phyloP scores from a whole-genome alignment of 2,329 filamentous ascomycete species.

The Diplodia seriata region DNA sequence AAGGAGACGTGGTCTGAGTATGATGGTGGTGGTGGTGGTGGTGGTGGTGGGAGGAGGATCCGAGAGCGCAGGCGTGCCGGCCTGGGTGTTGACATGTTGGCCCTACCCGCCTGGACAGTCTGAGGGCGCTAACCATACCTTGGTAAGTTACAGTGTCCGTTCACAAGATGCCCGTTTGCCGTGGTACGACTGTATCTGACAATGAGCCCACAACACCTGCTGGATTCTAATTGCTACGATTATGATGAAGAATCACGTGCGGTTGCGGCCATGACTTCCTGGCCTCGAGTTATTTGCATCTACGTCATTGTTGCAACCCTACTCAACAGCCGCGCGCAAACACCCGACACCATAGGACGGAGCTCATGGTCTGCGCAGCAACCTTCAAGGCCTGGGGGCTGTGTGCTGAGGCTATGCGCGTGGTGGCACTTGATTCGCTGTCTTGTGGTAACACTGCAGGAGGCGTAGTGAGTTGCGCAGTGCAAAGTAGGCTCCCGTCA shows the following conservation, averaged over 20 bases:
- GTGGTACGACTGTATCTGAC: not conserved
- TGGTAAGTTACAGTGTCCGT: not conserved
- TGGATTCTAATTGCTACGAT: not conserved
- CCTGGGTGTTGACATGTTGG: not conserved
- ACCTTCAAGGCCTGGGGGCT: not conserved
- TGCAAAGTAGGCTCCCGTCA: not conserved
- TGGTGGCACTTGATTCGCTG: too few relatives aligned
- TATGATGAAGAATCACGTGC: not conserved
- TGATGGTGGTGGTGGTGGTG: not conserved
- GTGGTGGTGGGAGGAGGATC: not conserved
- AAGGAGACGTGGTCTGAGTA: slow-evolving; percentile 3
- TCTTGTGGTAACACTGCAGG: too few relatives aligned
- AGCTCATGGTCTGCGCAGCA: not conserved
- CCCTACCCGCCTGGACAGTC: not conserved
- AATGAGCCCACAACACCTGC: not conserved
- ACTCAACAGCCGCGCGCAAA: too few relatives aligned
- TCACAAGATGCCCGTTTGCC: not conserved
- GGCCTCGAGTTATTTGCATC: not conserved
- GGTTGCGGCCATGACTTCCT: not conserved
- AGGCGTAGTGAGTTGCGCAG: too few relatives aligned
- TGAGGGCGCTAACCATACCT: not conserved
- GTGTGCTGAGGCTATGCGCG: not conserved
- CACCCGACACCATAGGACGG: not conserved
- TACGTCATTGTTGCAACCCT: not conserved
- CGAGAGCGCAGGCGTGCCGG: not conserved